Base-by-base conservation (phyloP, 306 rosid species). In the Arachis hypogaea region DNA sequence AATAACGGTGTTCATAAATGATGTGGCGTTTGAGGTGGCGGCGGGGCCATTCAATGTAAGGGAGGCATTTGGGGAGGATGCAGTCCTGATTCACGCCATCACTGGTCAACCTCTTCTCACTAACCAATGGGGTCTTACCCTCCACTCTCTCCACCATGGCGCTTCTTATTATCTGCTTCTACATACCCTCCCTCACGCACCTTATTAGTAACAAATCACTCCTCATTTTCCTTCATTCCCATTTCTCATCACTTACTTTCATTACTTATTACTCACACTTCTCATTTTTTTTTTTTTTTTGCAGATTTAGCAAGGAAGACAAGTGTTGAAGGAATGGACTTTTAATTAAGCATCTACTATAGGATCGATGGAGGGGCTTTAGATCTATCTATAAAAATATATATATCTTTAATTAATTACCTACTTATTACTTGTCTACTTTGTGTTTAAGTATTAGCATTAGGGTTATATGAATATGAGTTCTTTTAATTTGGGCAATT, bases 91-190 rank as follows among this genome's bases (percentile, higher is more conserved):
- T 63, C 89, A 94, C 82, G 81, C 90, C 38, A 33, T 33, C 10
- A 77, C 86, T 67, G 97, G 97, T 68, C 98, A 86, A 54, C 95
- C 96, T 4, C 92, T 94, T 64, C 86, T 84, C 61, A 89, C 97
- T 61, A 83, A 94, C 72, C 91, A 89, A 42, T 94, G 97, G 96
- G 98, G 98, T 5, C 71, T 88, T 59, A 94, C 97, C 44, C 85
- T 91, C 54, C 97, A 89, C 63, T 79, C 96, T 16, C 97, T 94
- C 66, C 91, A 89, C 63, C 88, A 91, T 69, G 97, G 96, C 36
- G 85, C 93, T 11, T 91, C 50, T 68, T 94, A 91, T 77, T 91
- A 89, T 80, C 85, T 91, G 71, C 38, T 33, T 33, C 38, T 33
- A 3, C 38, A 33, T 2, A 33, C 3, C 38, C 38, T 33, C 38